Conservation (phyloP, 306 rosid species). For the Quercus aquifolioides region DNA sequence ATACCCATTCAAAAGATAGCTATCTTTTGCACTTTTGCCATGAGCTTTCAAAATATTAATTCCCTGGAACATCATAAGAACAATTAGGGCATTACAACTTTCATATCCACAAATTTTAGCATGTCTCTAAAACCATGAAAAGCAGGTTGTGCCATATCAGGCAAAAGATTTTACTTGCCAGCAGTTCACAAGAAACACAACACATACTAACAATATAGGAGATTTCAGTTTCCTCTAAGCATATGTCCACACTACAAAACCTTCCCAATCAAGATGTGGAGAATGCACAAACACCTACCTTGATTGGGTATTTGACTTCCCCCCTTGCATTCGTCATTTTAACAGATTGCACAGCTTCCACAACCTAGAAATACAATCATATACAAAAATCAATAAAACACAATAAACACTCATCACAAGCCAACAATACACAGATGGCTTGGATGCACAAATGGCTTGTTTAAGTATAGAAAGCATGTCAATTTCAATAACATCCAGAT, state of each 20-base stretch:
- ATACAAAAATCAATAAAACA: constrained; percentile 5
- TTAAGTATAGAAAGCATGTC: not conserved
- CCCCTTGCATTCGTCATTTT: constrained; percentile 94
- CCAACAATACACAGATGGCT: not conserved
- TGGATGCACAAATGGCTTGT: not conserved
- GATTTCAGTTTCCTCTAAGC: not conserved
- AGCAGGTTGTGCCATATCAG: not conserved
- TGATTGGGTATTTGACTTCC: constrained; percentile 88
- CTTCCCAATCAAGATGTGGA: not conserved
- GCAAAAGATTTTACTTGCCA: not conserved
- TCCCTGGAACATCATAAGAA: constrained; percentile 48
- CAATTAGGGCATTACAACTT: not conserved
- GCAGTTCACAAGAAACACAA: not conserved
- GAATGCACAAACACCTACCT: constrained; percentile 47
- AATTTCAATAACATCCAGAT: constrained; percentile 3
- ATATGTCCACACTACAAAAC: constrained; percentile 4
- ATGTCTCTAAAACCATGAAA: not conserved
- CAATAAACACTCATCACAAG: not conserved
- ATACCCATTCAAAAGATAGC: constrained; percentile 91
- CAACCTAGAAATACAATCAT: constrained; percentile 55
- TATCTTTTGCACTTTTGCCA: constrained; percentile 91
- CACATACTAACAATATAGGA: not conserved
- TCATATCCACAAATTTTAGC: not conserved
- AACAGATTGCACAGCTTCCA: constrained; percentile 88
- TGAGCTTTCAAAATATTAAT: constrained; percentile 95